A percentile compares a stretch with the other conserved stretches of the same genome.
Conservation (phyloP, 768 basidiomycete species). For the Suillus ampliporus region DNA sequence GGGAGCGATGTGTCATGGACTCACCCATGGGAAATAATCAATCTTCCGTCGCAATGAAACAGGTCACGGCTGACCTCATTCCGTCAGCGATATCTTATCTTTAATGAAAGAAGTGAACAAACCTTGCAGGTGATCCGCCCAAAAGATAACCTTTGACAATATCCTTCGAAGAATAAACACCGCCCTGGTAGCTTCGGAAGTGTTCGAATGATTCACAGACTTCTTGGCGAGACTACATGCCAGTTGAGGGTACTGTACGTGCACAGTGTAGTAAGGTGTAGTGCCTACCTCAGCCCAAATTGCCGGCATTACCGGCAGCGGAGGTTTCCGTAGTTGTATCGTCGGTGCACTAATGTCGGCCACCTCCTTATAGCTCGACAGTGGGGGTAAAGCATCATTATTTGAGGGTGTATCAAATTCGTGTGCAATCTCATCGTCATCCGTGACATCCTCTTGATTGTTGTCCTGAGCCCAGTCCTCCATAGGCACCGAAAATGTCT, state of each 20-base stretch:
- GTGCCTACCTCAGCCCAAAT: slow-evolving; percentile 52
- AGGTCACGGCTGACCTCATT: slow-evolving; percentile 61
- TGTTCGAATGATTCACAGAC: slow-evolving; percentile 80
- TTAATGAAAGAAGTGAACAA: slow-evolving; percentile 21
- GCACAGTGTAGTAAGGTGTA: slow-evolving; percentile 3
- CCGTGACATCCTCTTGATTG: slow-evolving; percentile 25
- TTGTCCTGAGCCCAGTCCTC: slow-evolving; percentile 33
- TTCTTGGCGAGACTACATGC: slow-evolving; percentile 75
- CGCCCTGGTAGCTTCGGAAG: slow-evolving; percentile 74
- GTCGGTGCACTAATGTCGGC: neutral
- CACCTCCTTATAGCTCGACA: slow-evolving; percentile 5
- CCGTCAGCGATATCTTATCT: neutral
- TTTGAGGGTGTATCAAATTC: slow-evolving; percentile 17
- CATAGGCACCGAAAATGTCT: neutral
- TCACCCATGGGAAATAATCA: slow-evolving; percentile 88
- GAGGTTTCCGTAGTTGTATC: slow-evolving; percentile 23
- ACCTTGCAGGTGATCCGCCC: slow-evolving; percentile 73
- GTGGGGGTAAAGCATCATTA: slow-evolving; percentile 20
- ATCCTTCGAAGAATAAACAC: slow-evolving; percentile 70
- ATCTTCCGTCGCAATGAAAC: slow-evolving; percentile 64
- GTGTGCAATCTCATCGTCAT: neutral
- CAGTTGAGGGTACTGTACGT: neutral
- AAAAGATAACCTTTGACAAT: slow-evolving; percentile 78
- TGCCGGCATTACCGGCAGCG: slow-evolving; percentile 36
- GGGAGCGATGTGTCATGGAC: slow-evolving; percentile 21